Conservation (phyloP, 768 basidiomycete species). For the Fomitopsis serialis region DNA sequence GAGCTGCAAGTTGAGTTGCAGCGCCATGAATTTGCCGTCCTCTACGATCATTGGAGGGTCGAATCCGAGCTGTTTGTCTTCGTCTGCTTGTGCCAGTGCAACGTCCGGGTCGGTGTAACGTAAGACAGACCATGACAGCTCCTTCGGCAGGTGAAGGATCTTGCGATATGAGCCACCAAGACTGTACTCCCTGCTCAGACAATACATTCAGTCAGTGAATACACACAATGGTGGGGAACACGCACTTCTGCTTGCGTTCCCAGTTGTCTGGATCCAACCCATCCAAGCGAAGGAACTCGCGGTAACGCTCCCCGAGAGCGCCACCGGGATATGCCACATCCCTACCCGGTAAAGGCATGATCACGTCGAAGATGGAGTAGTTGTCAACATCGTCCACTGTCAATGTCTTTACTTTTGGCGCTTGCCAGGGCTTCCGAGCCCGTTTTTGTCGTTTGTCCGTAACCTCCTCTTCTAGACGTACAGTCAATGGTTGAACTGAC, state of each 20-base stretch:
- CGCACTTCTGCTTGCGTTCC: constrained; percentile 83
- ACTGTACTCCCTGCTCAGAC: constrained; percentile 70
- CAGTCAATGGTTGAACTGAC: too few relatives aligned
- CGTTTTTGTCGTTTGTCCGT: constrained; percentile 19
- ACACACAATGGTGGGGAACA: background rate
- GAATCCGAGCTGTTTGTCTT: constrained; percentile 83
- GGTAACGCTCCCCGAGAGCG: constrained; percentile 78
- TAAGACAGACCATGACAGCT: constrained; percentile 76
- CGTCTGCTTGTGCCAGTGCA: constrained; percentile 89
- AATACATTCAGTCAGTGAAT: background rate
- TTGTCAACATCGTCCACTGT: constrained; percentile 72
- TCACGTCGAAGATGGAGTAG: constrained; percentile 89
- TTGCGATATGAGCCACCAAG: constrained; percentile 91
- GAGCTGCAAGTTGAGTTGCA: constrained; percentile 81
- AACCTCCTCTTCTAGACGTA: constrained; percentile 13
- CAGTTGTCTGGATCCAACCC: constrained; percentile 90
- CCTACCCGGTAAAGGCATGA: constrained; percentile 96
- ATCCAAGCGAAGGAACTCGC: constrained; percentile 75
- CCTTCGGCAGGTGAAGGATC: constrained; percentile 80
- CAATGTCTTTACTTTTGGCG: constrained; percentile 72
- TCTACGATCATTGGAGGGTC: constrained; percentile 62
- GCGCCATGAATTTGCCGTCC: constrained; percentile 80
- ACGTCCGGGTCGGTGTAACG: constrained; percentile 93
- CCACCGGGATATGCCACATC: constrained; percentile 93
- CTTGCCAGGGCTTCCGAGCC: constrained; percentile 49